phyloP scores from a whole-genome alignment of 768 basidiomycete genomes.

The Boletus rubropictus region DNA sequence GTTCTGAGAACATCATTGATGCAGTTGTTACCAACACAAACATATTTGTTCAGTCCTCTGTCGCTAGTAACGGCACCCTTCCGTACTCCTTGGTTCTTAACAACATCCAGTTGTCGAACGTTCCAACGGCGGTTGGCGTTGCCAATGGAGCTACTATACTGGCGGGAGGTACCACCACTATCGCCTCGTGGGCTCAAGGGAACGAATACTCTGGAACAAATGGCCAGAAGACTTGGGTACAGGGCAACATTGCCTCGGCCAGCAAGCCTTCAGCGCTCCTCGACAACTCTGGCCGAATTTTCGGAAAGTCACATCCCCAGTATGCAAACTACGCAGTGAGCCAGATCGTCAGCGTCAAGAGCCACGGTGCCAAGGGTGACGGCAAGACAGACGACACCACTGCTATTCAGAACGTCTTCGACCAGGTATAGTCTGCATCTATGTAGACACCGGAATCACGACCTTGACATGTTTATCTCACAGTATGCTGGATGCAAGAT shows the following conservation, averaged over 20 bases:
- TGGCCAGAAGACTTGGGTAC: constrained; percentile 39
- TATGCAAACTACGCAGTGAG: constrained; percentile 52
- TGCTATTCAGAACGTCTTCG: constrained; percentile 54
- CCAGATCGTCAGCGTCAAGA: constrained; percentile 66
- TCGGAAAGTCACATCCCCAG: constrained; percentile 60
- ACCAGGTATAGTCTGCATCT: constrained; percentile 34
- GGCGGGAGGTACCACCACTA: constrained; percentile 31
- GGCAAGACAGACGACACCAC: constrained; percentile 70
- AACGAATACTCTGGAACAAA: constrained; percentile 57
- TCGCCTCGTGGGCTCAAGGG: constrained; percentile 67
- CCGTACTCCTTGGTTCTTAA: constrained; percentile 34
- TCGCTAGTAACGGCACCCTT: constrained; percentile 22
- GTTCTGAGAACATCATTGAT: constrained; percentile 42
- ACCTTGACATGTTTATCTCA: neutral
- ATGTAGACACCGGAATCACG: neutral
- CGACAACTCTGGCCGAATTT: constrained; percentile 52
- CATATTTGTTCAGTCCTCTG: constrained; percentile 38
- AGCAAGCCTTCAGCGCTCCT: constrained; percentile 52
- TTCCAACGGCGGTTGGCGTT: constrained; percentile 30
- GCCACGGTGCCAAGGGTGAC: constrained; percentile 67
- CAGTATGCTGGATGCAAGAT: constrained; percentile 71
- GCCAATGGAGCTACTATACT: constrained; percentile 32
- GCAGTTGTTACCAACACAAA: constrained; percentile 42
- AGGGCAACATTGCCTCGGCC: constrained; percentile 41
- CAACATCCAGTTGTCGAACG: constrained; percentile 32